Base-by-base conservation (phyloP, 1,139 yeast species). In the Eremothecium coryli region DNA sequence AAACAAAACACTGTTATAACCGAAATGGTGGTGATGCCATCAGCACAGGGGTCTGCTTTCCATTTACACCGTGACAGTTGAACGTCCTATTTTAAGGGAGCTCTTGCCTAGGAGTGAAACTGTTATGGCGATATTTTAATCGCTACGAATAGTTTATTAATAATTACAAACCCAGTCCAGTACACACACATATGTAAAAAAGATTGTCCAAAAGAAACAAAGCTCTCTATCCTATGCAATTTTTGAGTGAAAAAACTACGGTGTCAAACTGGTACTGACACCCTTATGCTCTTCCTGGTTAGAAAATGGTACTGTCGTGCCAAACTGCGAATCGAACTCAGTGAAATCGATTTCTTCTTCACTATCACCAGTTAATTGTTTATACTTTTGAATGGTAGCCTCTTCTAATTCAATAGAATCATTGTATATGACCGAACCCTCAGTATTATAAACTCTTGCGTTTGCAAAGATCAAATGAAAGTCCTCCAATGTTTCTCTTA, bases 391-490 rank as follows among this genome's bases (percentile, higher is more conserved):
- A 8, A 54, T 38, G 1, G 65, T 73, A 38, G 73, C 55, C 9
- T 63, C 58, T 53, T 84, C 90, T 46, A 88, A 61, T 15, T 62
- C 66, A 25, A 69, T 61, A 1, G 97, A 93, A 60, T 86, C 95
- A 39, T 73, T 70, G 49, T 76, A 82, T 12, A 88, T 85, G 40
- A 78, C 58, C 2, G 95, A 82, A 0, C 93, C 95, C 54, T 82
- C 95, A 50, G 85, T 93, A 50, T 88, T 88, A 56, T 85, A 88
- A n/a, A 73, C 71, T 42, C 78, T 69, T 2, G 96, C 96, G 58
- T 88, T 88, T 39, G 72, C 68, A 57, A 82, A 82, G 73, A 88
- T 82, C 46, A 77, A 67, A 45, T 78, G 79, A 38, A 84, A 63
- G 52, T 84, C 95, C 43, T 72, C 81, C 36, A 76, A 59, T 39